phyloP scores from a whole-genome alignment of 768 basidiomycete genomes.

The Gloeostereum incarnatum region DNA sequence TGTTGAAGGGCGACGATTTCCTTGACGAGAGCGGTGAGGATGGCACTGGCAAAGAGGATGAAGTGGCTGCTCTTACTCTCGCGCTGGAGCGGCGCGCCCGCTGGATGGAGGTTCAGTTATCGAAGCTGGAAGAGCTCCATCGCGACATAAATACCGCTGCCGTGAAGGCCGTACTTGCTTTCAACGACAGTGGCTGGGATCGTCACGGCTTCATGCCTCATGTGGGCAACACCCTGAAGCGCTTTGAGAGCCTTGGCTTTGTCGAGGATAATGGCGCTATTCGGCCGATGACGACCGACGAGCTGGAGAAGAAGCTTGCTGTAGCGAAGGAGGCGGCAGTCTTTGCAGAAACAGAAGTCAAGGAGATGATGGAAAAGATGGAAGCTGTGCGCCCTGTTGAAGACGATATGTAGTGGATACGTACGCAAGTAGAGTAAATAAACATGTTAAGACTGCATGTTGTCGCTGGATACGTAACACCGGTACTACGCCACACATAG shows the following conservation, averaged over 20 bases:
- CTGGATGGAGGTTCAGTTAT: constrained; percentile 90
- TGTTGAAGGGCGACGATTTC: constrained; percentile 85
- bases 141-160: constrained; percentile 87
- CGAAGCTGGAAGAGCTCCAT: constrained; percentile 82
- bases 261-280: constrained; percentile 36
- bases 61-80: constrained; percentile 75
- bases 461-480: too few relatives aligned
- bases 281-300: constrained; percentile 53
- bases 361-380: constrained; percentile 65
- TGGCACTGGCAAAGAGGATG: constrained; percentile 61
- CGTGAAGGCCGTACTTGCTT: constrained; percentile 69
- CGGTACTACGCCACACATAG: too few relatives aligned
- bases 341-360: constrained; percentile 66
- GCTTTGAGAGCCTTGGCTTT: constrained; percentile 60
- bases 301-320: constrained; percentile 65
- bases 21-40: constrained; percentile 69
- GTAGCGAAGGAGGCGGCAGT: constrained; percentile 65
- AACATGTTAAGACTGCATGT: too few relatives aligned
- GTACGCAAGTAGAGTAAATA: too few relatives aligned
- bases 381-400: constrained; percentile 42
- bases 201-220: constrained; percentile 57
- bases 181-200: constrained; percentile 86
- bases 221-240: constrained; percentile 54
- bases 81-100: constrained; percentile 84
- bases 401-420: constrained; percentile 11